Conservation (phyloP, 148 eudicot species). For the Heliosperma pusillum region DNA sequence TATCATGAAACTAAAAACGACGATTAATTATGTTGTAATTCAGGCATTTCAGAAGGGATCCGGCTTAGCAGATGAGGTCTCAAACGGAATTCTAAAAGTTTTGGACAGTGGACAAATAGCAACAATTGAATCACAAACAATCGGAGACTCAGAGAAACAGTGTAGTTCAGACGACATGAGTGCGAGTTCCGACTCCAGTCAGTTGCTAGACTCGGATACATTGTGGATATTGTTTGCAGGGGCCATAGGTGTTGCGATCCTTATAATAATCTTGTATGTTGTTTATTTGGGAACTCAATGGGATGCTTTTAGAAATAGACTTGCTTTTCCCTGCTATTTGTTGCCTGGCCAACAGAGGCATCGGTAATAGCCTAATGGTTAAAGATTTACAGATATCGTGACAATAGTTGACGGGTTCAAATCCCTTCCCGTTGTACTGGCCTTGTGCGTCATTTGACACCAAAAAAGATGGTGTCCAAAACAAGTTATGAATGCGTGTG, state of each 20-base stretch:
- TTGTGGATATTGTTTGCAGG: constrained; percentile 31
- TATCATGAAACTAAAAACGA: too few species aligned
- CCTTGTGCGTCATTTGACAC: too few species aligned
- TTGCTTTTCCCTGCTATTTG: constrained; percentile 26
- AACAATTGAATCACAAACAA: constrained; percentile 18
- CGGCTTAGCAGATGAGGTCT: constrained; percentile 9
- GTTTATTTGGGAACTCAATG: constrained; percentile 27
- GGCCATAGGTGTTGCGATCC: constrained; percentile 19
- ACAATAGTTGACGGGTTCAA: too few species aligned
- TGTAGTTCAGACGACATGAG: constrained; percentile 9
- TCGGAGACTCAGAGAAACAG: constrained; percentile 6
- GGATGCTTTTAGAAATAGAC: constrained; percentile 21
- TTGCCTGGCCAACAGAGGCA: constrained; percentile 14
- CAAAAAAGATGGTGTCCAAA: too few species aligned
- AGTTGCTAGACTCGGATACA: constrained; percentile 24
- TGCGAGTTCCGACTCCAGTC: not conserved
- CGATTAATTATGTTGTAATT: too few species aligned
- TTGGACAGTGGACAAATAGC: constrained; percentile 18
- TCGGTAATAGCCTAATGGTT: too few species aligned
- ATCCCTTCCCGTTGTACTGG: too few species aligned
- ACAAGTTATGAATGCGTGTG: too few species aligned
- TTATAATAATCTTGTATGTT: constrained; percentile 25
- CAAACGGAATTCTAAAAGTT: constrained; percentile 24
- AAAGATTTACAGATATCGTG: too few species aligned
- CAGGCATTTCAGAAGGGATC: constrained; percentile 23